phyloP scores from a whole-genome alignment of 441 rosid genomes.

The Euphorbia celastroides region DNA sequence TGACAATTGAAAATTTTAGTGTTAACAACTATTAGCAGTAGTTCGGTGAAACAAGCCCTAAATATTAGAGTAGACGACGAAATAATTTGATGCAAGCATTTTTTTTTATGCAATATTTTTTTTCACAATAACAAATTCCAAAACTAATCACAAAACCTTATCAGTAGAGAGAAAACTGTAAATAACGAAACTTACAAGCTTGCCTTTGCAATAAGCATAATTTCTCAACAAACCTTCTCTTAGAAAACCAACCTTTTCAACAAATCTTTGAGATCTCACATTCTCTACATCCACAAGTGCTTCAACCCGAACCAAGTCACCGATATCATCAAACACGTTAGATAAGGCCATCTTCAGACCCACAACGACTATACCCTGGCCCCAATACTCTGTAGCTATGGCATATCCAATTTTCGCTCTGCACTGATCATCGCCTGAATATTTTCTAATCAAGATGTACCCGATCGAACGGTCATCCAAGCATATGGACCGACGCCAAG shows the following conservation, averaged over 20 bases:
- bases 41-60: too few relatives aligned
- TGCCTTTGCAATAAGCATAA: constrained; percentile 29
- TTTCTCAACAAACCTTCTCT: constrained; percentile 50
- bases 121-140: too few relatives aligned
- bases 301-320: constrained; percentile 42
- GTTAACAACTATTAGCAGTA: too few relatives aligned
- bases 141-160: neutral
- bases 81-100: too few relatives aligned
- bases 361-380: constrained; percentile 27
- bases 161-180: constrained; percentile 34
- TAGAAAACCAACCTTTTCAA: constrained; percentile 49
- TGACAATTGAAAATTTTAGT: too few relatives aligned
- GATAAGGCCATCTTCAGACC: constrained; percentile 34
- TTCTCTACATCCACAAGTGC: constrained; percentile 41
- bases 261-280: constrained; percentile 31
- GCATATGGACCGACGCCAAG: constrained; percentile 41
- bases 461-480: constrained; percentile 37
- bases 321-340: constrained; percentile 25
- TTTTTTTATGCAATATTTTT: too few relatives aligned
- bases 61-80: too few relatives aligned
- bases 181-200: constrained; percentile 35
- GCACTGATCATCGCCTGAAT: constrained; percentile 25
- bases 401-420: constrained; percentile 37
- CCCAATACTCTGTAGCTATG: constrained; percentile 31
- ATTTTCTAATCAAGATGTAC: constrained; percentile 30